Evolutionary conservation across 1,139 yeast species (phyloP), one percentile per base, ranked within the genome.

Genomic region (Torulaspora pretoriensis): DNA sequence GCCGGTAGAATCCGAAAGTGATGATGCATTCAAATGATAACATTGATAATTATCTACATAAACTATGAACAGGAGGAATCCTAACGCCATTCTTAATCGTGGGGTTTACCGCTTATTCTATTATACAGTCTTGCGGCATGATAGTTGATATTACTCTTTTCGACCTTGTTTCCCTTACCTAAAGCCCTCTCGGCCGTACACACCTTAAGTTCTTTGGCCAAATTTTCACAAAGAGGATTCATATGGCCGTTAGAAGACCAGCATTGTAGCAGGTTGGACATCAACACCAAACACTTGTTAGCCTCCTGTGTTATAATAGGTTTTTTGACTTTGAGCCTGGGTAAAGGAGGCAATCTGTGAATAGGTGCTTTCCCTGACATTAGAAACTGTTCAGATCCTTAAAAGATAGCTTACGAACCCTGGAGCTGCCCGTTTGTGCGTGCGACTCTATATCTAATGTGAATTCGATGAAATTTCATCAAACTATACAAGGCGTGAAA

Each of bases 221-320:
- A 69, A 8, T 71, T 72, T 22, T 73, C 70, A 68, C 97, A 90
- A 38, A 70, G 74, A 9, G 74, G 69, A 17, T 83, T 73, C 47
- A 92, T 92, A 66, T 88, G 95, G 41, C 95, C 92, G 68, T 88
- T 86, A 26, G 96, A 86, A 3, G 97, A 95, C 97, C 97, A 90
- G 68, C 97, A 90, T 72, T 85, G 87, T 57, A 90, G 73, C 65
- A 90, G 73, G 38, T 87, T 83, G 5, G 94, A 81, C 92, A 90
- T 85, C 53, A 84, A 71, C 45, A 86, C 88, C 51, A 81, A 68
- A 64, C 97, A 89, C 50, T 86, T 81, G 54, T 85, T 66, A 68
- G 80, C 67, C 71, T 72, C 75, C 63, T 77, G 80, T 52, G 72
- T 75, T 49, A 72, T 68, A 28, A 75, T 72, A 25, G 86, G 81